Evolutionary conservation across 805 yeast species (phyloP).

Genomic region (Dipodascopsis uninucleata): DNA sequence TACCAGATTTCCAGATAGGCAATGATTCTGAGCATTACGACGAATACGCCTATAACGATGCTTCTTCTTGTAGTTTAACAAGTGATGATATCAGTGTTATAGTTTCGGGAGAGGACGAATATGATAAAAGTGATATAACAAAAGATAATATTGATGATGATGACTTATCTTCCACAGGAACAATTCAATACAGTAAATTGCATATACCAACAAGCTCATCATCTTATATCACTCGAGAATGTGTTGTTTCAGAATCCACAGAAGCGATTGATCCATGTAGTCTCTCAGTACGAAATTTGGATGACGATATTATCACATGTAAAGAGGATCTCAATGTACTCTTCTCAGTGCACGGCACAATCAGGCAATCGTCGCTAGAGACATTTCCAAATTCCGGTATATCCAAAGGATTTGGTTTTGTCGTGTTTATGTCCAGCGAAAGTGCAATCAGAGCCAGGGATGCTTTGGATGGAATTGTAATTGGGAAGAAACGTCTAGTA

Average conservation of each 20-base stretch:
- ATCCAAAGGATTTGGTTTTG: conserved; percentile 24
- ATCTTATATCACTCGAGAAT: background rate
- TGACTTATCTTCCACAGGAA: too few species aligned
- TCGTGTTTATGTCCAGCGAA: conserved; percentile 15
- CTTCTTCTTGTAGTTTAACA: too few species aligned
- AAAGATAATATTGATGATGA: too few species aligned
- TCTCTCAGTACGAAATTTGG: conserved; percentile 24
- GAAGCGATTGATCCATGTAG: conserved; percentile 16
- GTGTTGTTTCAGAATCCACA: background rate
- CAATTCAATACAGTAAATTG: background rate
- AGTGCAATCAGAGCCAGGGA: conserved; percentile 15
- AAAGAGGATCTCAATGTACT: conserved; percentile 10
- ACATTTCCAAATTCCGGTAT: conserved; percentile 4
- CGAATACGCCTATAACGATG: too few species aligned
- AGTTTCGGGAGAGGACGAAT: too few species aligned
- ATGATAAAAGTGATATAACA: too few species aligned
- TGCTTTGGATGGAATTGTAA: conserved; percentile 13
- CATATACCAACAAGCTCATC: background rate
- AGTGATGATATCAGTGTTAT: too few species aligned
- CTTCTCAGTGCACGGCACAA: conserved; percentile 17
- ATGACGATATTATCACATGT: conserved; percentile 9
- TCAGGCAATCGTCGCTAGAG: conserved; percentile 13
- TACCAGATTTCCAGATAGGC: too few species aligned
- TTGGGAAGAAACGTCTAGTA: conserved; percentile 15
- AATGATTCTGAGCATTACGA: too few species aligned